Percentiles rank a stretch among this genome's conserved stretches.
These are phyloP conservation scores for Lotus japonicus DNA, from an alignment of 306 rosid genomes.

Conservation along the genomic window DNA sequence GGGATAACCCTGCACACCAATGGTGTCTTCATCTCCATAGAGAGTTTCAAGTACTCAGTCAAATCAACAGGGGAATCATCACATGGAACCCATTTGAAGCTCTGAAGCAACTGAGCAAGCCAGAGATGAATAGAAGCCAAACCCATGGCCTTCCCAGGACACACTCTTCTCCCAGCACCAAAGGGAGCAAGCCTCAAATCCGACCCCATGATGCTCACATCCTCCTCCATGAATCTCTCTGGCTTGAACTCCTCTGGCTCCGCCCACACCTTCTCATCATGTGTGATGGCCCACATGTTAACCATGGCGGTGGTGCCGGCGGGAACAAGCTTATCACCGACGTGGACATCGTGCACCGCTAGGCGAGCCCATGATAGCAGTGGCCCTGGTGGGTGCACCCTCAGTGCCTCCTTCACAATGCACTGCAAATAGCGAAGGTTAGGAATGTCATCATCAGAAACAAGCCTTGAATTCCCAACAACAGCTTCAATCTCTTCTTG, in stretches of 20 bases:
- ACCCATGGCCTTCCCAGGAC: constrained; percentile 83
- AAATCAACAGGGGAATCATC: constrained; percentile 33
- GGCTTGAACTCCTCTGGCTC: constrained; percentile 47
- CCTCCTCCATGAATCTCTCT: constrained; percentile 38
- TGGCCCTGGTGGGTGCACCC: constrained; percentile 84
- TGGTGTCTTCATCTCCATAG: constrained; percentile 71
- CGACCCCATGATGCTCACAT: constrained; percentile 44
- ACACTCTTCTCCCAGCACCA: constrained; percentile 70
- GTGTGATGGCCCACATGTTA: constrained; percentile 84
- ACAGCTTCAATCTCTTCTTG: constrained; percentile 41
- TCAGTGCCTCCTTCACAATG: constrained; percentile 61
- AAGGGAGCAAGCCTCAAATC: constrained; percentile 77
- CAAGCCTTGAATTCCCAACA: neutral
- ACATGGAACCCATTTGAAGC: constrained; percentile 39
- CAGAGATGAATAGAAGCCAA: constrained; percentile 69
- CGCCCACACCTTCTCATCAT: constrained; percentile 41
- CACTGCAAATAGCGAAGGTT: constrained; percentile 52
- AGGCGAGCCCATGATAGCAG: constrained; percentile 84
- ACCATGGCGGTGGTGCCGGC: constrained; percentile 77
- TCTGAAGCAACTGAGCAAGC: constrained; percentile 62
- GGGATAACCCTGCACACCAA: constrained; percentile 53
- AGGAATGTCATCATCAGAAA: constrained; percentile 47
- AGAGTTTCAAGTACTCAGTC: constrained; percentile 58
- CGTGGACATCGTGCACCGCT: constrained; percentile 46
- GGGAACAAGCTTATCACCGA: constrained; percentile 43